Evolutionary conservation across 2,329 filamentous ascomycete species (phyloP), one percentile per base, ranked within the genome.

Genomic region (Pseudocercospora fijiensis): DNA sequence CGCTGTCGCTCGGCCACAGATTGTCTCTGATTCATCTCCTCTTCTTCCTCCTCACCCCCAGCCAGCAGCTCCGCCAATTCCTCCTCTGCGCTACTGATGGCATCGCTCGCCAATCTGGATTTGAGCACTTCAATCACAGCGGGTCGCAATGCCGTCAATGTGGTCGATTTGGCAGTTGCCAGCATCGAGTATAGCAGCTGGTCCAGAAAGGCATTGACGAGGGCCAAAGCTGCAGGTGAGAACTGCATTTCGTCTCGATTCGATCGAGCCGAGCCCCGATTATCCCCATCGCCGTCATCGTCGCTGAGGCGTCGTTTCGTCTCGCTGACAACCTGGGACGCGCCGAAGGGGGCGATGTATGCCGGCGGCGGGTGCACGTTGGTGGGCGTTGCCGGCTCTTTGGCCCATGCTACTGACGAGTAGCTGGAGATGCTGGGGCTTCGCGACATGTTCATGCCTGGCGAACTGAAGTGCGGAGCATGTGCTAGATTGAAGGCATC

Each of bases 171-270:
- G 18, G 94, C 88, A 11, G 86, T 82, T 26, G 88, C 86, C n/a
- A 99, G 85, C 67, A 98, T 90, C 73, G 91, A 94, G 81, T 93
- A 96, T 5, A 99, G 84, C 4, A 98, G 83, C 74, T 97, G 91
- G 76, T 99, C 95, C 66, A 99, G 85, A 74, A 99, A 99, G 72
- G 85, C 88, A 79, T 99, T 99, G 74, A 97, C 85, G 9, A 96
- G 84, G 47, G 84, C 83, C 41, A 98, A 81, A 0, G 95, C 91
- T 27, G 85, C 84, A 1, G 84, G 82, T 0, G 92, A 89, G 62
- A 96, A 90, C 56, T 89, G 76, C 18, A 90, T 90, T 18, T 88
- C 86, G 69, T 90, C 88, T 26, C 70, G 69, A 62, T 84, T 83
- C 4, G 86, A 84, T 68, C 88, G 85, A 61, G 88, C 83, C 65